A percentile compares a stretch with the other conserved stretches of the same genome.
phyloP scores from a whole-genome alignment of 106 monocot species.

The Platanthera guangdongensis region DNA sequence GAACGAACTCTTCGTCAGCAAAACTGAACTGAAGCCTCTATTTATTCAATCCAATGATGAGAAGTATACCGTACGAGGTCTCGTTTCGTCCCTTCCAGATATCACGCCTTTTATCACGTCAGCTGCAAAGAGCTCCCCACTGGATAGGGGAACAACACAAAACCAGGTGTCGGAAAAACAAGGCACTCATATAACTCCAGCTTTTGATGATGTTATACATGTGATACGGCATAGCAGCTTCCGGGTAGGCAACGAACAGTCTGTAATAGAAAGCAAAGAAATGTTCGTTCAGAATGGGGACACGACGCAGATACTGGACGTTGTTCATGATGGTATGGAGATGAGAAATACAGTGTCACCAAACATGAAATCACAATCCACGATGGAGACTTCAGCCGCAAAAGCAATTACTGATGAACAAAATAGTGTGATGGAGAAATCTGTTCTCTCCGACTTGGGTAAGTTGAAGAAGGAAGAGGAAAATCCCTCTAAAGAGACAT shows the following conservation, averaged over 20 bases:
- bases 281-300: slow-evolving; percentile 40
- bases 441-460: slow-evolving; percentile 7
- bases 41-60: slow-evolving; percentile 28
- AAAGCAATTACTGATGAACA: slow-evolving; percentile 26
- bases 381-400: slow-evolving; percentile 8
- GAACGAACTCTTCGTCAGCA: slow-evolving; percentile 33
- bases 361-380: slow-evolving; percentile 8
- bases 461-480: slow-evolving; percentile 27
- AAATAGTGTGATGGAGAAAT: slow-evolving; percentile 21
- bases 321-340: slow-evolving; percentile 57
- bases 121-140: slow-evolving; percentile 13
- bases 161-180: slow-evolving; percentile 29
- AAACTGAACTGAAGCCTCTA: slow-evolving; percentile 10
- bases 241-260: slow-evolving; percentile 67
- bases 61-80: slow-evolving; percentile 46
- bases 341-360: slow-evolving; percentile 24
- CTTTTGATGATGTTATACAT: slow-evolving; percentile 78
- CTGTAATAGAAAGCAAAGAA: slow-evolving; percentile 35
- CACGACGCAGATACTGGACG: slow-evolving; percentile 40
- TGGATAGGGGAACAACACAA: slow-evolving; percentile 23
- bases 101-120: slow-evolving; percentile 21
- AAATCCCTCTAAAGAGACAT: slow-evolving; percentile 40
- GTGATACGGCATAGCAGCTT: slow-evolving; percentile 94
- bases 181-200: slow-evolving; percentile 39
- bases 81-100: slow-evolving; percentile 44